These are phyloP conservation scores for Didymella keratinophila DNA, from an alignment of 2,329 filamentous ascomycete genomes.

Conservation along the genomic window DNA sequence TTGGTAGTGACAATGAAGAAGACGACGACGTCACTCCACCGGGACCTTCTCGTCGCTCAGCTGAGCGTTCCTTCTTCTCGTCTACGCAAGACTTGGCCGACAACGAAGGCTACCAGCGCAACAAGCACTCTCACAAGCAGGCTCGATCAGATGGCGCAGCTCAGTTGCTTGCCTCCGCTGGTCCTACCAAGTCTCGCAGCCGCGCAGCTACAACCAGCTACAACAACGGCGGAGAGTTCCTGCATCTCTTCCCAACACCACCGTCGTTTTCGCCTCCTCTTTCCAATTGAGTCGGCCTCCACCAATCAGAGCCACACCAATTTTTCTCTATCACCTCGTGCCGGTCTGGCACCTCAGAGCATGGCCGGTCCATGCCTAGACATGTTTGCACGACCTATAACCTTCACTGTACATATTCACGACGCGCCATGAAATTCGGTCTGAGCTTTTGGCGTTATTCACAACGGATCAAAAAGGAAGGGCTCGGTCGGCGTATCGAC, in stretches of 20 bases:
- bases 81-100: conserved; percentile 33
- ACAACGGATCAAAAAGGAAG: background rate
- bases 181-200: conserved; percentile 25
- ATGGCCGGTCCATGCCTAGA: conserved; percentile 11
- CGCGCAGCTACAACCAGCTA: conserved; percentile 43
- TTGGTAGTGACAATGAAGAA: conserved; percentile 40
- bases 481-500: background rate
- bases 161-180: conserved; percentile 36
- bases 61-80: conserved; percentile 43
- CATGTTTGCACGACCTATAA: conserved; percentile 3
- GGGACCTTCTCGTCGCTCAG: conserved; percentile 37
- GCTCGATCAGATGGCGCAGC: conserved; percentile 45
- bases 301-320: background rate
- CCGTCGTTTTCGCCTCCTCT: conserved; percentile 27
- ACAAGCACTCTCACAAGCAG: conserved; percentile 45
- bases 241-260: conserved; percentile 49
- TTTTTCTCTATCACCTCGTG: background rate
- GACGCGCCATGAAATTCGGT: conserved; percentile 12
- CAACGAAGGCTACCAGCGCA: conserved; percentile 31
- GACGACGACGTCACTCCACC: conserved; percentile 44
- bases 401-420: conserved; percentile 22
- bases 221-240: conserved; percentile 28
- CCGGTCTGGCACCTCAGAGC: background rate
- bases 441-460: conserved; percentile 4
- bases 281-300: conserved; percentile 7